Percentiles rank a stretch among this genome's conserved stretches.
These are phyloP conservation scores for Didymella lethalis DNA, from an alignment of 2,329 filamentous ascomycete species.

Conservation along the genomic window DNA sequence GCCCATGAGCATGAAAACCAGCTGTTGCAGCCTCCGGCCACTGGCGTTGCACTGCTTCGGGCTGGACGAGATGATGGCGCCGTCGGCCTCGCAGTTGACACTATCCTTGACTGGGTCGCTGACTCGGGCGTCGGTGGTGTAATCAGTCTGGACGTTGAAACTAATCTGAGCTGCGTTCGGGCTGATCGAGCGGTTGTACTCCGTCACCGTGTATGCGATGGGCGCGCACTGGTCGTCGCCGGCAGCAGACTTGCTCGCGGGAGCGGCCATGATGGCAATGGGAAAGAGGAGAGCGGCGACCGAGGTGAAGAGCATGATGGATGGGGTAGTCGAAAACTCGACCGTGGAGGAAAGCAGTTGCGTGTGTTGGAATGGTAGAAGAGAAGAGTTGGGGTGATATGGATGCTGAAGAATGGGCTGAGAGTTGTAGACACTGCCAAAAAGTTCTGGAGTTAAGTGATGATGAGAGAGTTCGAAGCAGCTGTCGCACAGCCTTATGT, in stretches of 20 bases:
- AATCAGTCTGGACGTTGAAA: constrained; percentile 39
- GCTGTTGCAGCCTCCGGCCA: constrained; percentile 23
- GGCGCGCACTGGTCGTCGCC: constrained; percentile 32
- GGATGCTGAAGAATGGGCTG: constrained; percentile 18
- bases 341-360: too few relatives aligned
- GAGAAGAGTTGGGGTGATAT: constrained; percentile 4
- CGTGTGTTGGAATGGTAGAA: background rate
- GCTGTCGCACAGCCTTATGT: background rate
- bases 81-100: constrained; percentile 30
- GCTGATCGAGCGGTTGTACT: constrained; percentile 32
- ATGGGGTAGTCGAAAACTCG: background rate
- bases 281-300: constrained; percentile 31
- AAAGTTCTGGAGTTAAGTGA: constrained; percentile 6
- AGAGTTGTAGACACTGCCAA: constrained; percentile 5
- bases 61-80: constrained; percentile 26
- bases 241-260: constrained; percentile 17
- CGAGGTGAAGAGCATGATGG: constrained; percentile 24
- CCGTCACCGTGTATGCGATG: constrained; percentile 35
- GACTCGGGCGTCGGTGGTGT: constrained; percentile 24
- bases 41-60: constrained; percentile 32
- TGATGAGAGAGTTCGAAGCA: constrained; percentile 5
- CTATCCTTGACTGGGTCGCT: constrained; percentile 29
- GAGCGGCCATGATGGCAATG: constrained; percentile 26
- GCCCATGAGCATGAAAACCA: constrained; percentile 35
- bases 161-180: constrained; percentile 25